Base-by-base conservation (phyloP, 164 flowering plant genomes). In the Stephania japonica region DNA sequence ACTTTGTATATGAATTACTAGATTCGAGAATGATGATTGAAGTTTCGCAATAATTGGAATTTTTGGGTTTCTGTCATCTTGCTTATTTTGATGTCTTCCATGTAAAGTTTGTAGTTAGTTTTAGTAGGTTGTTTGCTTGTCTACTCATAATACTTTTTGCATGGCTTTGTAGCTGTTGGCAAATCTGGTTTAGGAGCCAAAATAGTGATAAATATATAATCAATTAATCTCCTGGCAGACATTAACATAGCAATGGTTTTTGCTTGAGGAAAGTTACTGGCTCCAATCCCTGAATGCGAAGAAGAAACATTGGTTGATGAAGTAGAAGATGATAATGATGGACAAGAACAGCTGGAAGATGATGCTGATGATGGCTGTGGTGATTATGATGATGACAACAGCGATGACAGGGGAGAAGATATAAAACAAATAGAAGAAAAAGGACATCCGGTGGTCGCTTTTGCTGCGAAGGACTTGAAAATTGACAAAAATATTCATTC, bases 231-330 rank as follows among this genome's bases (percentile, higher is more conserved):
- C 59, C 49, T 19, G 42, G 42, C 25, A 14, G 50, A 27, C 63
- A 69, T 65, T 80, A 68, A 80, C 70, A 69, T 67, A 8, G 42
- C 59, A 19, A 67, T 75, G 59, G 42, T 75, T 75, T 84, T 75
- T 73, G 82, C 70, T 82, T 76, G 82, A 86, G 86, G 86, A 83
- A 85, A 94, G 98, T 87, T 97, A 67, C 94, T 94, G 79, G 89
- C 94, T 80, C 94, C 98, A 38, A 94, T 94, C 76, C 95, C 89
- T 74, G 99, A 93, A 84, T 87, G 87, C 56, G 97, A 90, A 74
- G 85, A 82, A 77, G 84, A 81, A 62, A 42, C 67, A 21, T 59
- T 67, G 47, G 21, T 72, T 73, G 85, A 80, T 25, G 97, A 89
- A 81, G 68, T 84, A 32, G 86, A 84, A 72, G 86, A 85, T 47